Conservation (phyloP, 176 grass and related monocot species). For the Phragmites australis region DNA sequence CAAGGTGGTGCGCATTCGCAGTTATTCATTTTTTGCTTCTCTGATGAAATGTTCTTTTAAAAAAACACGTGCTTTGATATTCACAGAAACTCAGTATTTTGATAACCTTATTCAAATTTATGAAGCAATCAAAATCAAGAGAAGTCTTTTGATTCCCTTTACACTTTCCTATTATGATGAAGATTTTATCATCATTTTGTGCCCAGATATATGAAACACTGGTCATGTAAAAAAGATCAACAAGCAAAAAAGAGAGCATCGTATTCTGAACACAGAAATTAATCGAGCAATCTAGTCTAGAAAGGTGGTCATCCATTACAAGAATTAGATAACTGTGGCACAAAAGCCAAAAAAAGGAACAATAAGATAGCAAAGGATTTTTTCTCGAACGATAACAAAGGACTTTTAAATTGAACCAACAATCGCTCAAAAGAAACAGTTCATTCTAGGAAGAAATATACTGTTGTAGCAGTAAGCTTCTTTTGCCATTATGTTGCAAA, state of each 20-base stretch:
- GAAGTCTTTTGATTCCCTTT: neutral
- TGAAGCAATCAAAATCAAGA: neutral
- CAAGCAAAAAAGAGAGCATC: neutral
- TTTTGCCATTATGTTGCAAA: neutral
- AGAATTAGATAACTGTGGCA: neutral
- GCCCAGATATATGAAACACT: neutral
- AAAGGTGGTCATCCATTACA: neutral
- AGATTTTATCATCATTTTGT: neutral
- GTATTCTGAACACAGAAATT: neutral
- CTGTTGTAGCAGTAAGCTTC: neutral
- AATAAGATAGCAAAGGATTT: neutral
- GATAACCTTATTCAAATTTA: neutral
- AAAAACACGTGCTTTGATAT: too few relatives aligned
- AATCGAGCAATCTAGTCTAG: neutral
- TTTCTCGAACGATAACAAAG: too few relatives aligned
- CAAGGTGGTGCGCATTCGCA: too few relatives aligned
- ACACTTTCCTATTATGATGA: neutral
- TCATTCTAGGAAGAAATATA: neutral
- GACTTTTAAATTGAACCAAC: too few relatives aligned
- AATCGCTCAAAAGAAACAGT: neutral
- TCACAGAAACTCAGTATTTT: too few relatives aligned
- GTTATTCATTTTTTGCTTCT: too few relatives aligned
- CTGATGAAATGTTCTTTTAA: too few relatives aligned
- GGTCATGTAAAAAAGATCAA: neutral
- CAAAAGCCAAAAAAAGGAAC: neutral